Evolutionary conservation across 2,329 filamentous ascomycete species (phyloP), one percentile per base, ranked within the genome.

Genomic region (Fusarium penzigii): DNA sequence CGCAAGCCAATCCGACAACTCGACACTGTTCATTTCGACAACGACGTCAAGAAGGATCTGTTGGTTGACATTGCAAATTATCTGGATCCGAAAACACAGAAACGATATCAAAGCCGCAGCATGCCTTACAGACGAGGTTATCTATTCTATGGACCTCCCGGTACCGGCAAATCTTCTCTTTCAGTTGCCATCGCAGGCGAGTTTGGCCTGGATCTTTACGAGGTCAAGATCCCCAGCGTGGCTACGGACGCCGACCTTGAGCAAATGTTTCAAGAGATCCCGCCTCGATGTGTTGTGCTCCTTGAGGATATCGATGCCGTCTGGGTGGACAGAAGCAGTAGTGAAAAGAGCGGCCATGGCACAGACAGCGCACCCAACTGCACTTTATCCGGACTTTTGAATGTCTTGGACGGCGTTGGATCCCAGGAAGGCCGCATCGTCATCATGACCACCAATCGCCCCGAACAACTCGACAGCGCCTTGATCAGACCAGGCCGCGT

Each of bases 401-500:
- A 90, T 54, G 83, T 85, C 9, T 79, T 90, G 10, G 87, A 90
- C 57, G 87, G 87, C 3, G 85, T 89, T 0, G 85, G 85, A 0
- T 84, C 83, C 0, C 81, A 83, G 47, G 87, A 90, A 71, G 87
- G 87, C 2, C 79, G 85, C 14, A 84, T 90, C 25, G 77, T 90
- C 16, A 81, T 90, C 65, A 90, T 90, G 86, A 90, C 86, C 0
- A 87, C 86, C 29, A 90, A 90, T 61, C 78, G 81, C 45, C 79
- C 81, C 0, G 84, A 89, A 45, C 78, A 81, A 46, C 78, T 90
- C 0, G 86, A 90, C 62, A 71, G 76, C 2, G 86, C 86, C 0
- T 74, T 90, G 0, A 75, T 88, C 10, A 77, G 87, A 1, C 86
- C 86, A 0, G 87, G 87, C 0, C 77, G 87, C 2, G 82, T 90